Base-by-base conservation (phyloP, 345 rosid species). In the Corymbia maculata region DNA sequence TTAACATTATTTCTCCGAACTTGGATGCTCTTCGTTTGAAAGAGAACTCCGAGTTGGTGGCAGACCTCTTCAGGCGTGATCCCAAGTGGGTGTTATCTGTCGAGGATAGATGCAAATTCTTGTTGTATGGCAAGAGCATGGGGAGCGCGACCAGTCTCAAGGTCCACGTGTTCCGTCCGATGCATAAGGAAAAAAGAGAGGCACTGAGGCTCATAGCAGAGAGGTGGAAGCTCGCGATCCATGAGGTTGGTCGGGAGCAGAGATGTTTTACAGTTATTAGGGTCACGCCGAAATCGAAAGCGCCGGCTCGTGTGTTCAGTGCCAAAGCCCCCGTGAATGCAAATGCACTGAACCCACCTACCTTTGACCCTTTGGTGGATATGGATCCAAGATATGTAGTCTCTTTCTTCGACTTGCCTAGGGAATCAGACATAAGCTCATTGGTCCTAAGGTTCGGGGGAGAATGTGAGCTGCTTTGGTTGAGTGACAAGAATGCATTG, bases 311-410 rank as follows among this genome's bases (percentile, higher is more conserved):
- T 52, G 92, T 96, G 80, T 91, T 97, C 68, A 95, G 98, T 59
- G 89, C 92, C 47, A 97, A 95, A 90, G 95, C 95, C 80, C 87
- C 93, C 19, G 82, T 91, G 80, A 86, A 92, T 26, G 85, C 89
- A 14, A 90, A 91, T 5, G 80, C 92, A 6, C 96, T 36, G 49
- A 75, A 95, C 86, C 94, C 96, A 52, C 95, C 96, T 0, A 85
- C 91, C n/a, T 96, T 95, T 90, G 98, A 97, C 93, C 93, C 95
- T 55, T 66, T 94, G 19, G 98, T 95, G 42, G 99, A 97, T 92
- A 95, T 97, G 99, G 99, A 97, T 92, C 96, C 98, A 47, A 93
- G 99, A 92, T 98, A 95, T 88, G 96, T 96, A 47, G 98, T 97
- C 87, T 96, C 96, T 59, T 95, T 97, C 85, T 91, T 94, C 59